Conservation (phyloP, 805 yeast genomes). For the Nematodospora valgi region DNA sequence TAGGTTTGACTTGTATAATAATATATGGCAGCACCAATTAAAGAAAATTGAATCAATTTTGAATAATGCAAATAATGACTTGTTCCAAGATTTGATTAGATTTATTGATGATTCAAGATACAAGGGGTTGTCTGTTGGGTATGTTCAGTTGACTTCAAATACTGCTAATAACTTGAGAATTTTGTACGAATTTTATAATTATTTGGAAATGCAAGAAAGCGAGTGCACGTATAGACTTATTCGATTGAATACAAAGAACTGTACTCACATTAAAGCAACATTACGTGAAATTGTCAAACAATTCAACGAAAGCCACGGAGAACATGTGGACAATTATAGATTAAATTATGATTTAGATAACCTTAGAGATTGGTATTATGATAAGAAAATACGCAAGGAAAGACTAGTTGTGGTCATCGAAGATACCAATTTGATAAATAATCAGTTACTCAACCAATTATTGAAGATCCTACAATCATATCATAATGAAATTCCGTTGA, state of each 20-base stretch:
- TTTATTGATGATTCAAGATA: constrained; percentile 16
- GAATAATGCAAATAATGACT: constrained; percentile 28
- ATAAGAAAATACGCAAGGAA: neutral
- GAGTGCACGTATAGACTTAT: constrained; percentile 19
- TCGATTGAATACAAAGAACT: constrained; percentile 27
- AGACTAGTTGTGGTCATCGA: constrained; percentile 26
- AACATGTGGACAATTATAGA: constrained; percentile 12
- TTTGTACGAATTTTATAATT: constrained; percentile 29
- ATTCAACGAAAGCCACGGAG: constrained; percentile 19
- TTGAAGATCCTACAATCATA: constrained; percentile 28
- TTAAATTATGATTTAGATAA: constrained; percentile 34
- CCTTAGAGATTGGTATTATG: constrained; percentile 21
- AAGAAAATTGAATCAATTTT: constrained; percentile 25
- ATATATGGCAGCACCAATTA: constrained; percentile 28
- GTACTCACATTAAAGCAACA: constrained; percentile 27
- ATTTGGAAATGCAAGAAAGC: constrained; percentile 9
- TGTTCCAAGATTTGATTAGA: constrained; percentile 23
- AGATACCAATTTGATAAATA: constrained; percentile 33
- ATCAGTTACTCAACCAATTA: constrained; percentile 34
- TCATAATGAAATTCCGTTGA: constrained; percentile 24
- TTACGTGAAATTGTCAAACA: constrained; percentile 34
- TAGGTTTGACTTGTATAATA: constrained; percentile 21
- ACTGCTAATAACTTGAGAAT: constrained; percentile 39
- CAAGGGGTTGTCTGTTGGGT: constrained; percentile 27
- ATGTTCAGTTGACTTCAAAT: constrained; percentile 36